phyloP scores from a whole-genome alignment of 202 grass and related monocot genomes.

The Carex sylvatica region DNA sequence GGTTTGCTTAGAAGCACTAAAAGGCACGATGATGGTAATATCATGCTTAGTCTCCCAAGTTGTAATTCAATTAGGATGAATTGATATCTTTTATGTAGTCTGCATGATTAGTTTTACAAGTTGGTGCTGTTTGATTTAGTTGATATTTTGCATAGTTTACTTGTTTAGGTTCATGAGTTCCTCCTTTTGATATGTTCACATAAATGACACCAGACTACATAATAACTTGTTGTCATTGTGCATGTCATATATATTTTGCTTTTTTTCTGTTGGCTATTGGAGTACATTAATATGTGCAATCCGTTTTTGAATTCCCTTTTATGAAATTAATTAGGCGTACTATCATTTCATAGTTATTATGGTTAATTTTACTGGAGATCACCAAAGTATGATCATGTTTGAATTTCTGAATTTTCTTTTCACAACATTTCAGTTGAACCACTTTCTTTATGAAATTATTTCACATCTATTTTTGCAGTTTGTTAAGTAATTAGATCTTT shows the following conservation, averaged over 20 bases:
- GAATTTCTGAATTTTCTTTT: neutral
- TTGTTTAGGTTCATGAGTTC: neutral
- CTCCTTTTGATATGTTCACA: neutral
- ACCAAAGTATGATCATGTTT: neutral
- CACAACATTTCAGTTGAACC: neutral
- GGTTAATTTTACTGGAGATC: neutral
- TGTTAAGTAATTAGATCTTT: neutral
- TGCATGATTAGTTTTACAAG: neutral
- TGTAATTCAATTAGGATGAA: neutral
- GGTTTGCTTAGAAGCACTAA: neutral
- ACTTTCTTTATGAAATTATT: neutral
- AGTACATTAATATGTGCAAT: neutral
- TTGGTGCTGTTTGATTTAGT: neutral
- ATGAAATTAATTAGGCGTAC: neutral
- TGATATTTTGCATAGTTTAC: neutral
- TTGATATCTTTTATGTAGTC: neutral
- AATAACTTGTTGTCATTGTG: neutral
- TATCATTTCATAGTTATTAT: neutral
- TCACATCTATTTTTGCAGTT: neutral
- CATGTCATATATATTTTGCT: neutral
- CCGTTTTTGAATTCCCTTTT: neutral
- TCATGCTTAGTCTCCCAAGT: neutral
- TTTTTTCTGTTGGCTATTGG: too few relatives aligned
- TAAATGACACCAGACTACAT: neutral
- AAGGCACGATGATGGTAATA: neutral